phyloP scores from a whole-genome alignment of 176 grass and related monocot species.

The barley (Hordeum vulgare) region MorexV3_pseudomolecules_assembly NC_058518.1:490443785-490444284 shows the following conservation, averaged over 20 bases:
- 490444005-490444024: neutral
- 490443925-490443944: neutral
- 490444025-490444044: too few species aligned
- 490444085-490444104: neutral
- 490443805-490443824: conserved; percentile 66
- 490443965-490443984: neutral
- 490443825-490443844: conserved; percentile 43
- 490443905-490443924: neutral
- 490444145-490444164: neutral
- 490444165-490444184: neutral
- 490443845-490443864: neutral
- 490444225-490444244: neutral
- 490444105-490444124: neutral
- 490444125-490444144: neutral
- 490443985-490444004: neutral
- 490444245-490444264: neutral
- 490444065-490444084: neutral
- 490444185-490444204: neutral
- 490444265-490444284: neutral
- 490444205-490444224: neutral
- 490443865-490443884: neutral
- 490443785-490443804: conserved; percentile 75
- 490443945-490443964: neutral
- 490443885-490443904: neutral
- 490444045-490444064: too few species aligned